A percentile compares a stretch with the other conserved stretches of the same genome.
Evolutionary conservation across 768 basidiomycete species (phyloP).

Genomic region (Lactarius sp.): DNA sequence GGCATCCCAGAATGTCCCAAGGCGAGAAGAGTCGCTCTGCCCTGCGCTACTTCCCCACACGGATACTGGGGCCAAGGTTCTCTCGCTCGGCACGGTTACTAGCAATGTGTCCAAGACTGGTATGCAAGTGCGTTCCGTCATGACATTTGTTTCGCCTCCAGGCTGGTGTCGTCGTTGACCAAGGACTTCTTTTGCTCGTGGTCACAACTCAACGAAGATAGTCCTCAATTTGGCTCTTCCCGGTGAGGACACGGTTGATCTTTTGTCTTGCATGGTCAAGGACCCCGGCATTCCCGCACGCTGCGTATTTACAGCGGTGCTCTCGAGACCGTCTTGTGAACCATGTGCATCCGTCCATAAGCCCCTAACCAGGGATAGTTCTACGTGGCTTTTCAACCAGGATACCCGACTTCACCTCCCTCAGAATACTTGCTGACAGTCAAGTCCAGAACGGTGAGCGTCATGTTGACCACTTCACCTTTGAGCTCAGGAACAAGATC

Average conservation of each 20-base stretch:
- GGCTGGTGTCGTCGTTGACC: conserved; percentile 19
- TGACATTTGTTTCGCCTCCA: conserved; percentile 3
- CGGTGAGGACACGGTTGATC: conserved; percentile 95
- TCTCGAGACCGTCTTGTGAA: conserved; percentile 96
- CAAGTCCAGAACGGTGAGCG: too few species aligned
- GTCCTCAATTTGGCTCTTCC: conserved; percentile 98
- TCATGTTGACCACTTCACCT: too few species aligned
- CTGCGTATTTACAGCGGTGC: conserved; percentile 96
- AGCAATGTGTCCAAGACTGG: conserved; percentile 98
- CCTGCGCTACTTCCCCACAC: conserved; percentile 91
- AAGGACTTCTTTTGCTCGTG: conserved; percentile 90
- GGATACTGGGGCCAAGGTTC: conserved; percentile 94
- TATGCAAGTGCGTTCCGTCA: conserved; percentile 59
- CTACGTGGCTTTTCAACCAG: conserved; percentile 85
- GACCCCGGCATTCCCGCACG: conserved; percentile 94
- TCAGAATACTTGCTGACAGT: too few species aligned
- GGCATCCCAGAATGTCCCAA: conserved; percentile 82
- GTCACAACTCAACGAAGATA: conserved; percentile 92
- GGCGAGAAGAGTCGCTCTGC: conserved; percentile 76
- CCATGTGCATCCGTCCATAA: conserved; percentile 38
- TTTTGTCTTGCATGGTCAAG: conserved; percentile 94
- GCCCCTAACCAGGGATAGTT: neutral
- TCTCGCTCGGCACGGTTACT: conserved; percentile 93
- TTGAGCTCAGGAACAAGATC: conserved; percentile 97
- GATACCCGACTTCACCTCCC: too few species aligned